Conservation (phyloP, 2,329 filamentous ascomycete genomes). For the Zymoseptoria pseudotritici region DNA sequence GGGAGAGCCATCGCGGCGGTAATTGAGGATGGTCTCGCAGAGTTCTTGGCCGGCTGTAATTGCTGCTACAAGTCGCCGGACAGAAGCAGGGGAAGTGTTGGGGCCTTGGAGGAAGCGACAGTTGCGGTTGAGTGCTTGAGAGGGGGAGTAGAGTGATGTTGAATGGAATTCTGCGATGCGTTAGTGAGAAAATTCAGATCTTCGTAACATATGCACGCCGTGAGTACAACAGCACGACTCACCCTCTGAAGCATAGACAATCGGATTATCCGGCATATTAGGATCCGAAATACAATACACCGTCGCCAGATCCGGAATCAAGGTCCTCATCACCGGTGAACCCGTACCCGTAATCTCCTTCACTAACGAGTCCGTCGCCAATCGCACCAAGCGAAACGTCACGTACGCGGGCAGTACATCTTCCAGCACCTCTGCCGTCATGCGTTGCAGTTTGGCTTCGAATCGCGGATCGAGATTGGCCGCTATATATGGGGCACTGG, state of each 20-base stretch:
- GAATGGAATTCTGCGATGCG: slow-evolving; percentile 36
- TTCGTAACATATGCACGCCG: background rate
- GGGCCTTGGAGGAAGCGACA: slow-evolving; percentile 41
- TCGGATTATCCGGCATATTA: slow-evolving; percentile 37
- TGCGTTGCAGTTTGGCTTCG: slow-evolving; percentile 26
- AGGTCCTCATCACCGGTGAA: slow-evolving; percentile 33
- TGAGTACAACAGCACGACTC: slow-evolving; percentile 1
- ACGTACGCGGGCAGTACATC: slow-evolving; percentile 38
- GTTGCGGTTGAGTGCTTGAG: slow-evolving; percentile 39
- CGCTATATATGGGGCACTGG: slow-evolving; percentile 23
- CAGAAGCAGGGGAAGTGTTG: slow-evolving; percentile 28
- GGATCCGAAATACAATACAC: slow-evolving; percentile 42
- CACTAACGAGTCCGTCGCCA: slow-evolving; percentile 37
- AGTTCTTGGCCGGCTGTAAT: slow-evolving; percentile 34
- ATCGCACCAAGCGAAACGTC: slow-evolving; percentile 33
- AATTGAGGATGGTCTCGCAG: slow-evolving; percentile 39
- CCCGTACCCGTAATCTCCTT: slow-evolving; percentile 39
- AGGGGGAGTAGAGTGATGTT: slow-evolving; percentile 36
- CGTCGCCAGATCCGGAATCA: slow-evolving; percentile 37
- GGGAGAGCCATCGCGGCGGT: slow-evolving; percentile 34
- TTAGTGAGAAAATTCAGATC: background rate
- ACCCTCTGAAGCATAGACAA: slow-evolving; percentile 39
- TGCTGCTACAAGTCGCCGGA: slow-evolving; percentile 31
- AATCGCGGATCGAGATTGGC: slow-evolving; percentile 34
- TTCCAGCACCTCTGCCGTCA: slow-evolving; percentile 32